Conservation (phyloP, 305 asterid genomes). For the Rubia peregrina region DNA sequence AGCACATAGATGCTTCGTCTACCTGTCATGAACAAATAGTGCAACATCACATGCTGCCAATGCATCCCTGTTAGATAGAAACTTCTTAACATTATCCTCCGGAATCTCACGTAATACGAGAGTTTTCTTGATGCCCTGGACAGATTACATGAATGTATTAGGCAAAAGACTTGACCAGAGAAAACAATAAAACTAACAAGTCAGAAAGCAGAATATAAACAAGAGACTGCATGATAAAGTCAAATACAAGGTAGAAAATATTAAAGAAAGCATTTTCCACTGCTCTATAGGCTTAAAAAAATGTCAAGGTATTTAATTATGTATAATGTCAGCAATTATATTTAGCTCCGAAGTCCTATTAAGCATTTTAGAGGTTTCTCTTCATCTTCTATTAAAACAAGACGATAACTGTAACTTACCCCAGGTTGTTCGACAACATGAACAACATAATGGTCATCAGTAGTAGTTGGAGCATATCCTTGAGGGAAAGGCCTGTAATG, state of each 20-base stretch:
- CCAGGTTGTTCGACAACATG: constrained; percentile 59
- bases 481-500: constrained; percentile 68
- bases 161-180: background rate
- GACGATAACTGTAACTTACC: constrained; percentile 40
- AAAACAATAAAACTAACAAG: background rate
- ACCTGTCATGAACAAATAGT: constrained; percentile 96
- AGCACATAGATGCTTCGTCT: constrained; percentile 11
- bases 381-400: background rate
- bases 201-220: background rate
- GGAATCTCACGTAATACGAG: constrained; percentile 87
- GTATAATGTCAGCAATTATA: background rate
- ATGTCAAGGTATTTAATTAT: background rate
- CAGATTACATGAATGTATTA: background rate
- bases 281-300: background rate
- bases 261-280: background rate
- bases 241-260: background rate
- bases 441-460: constrained; percentile 55
- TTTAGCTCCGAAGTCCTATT: background rate
- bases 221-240: background rate
- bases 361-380: background rate
- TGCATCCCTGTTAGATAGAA: constrained; percentile 67
- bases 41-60: constrained; percentile 90
- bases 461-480: constrained; percentile 55
- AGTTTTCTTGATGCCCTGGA: constrained; percentile 67
- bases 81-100: constrained; percentile 62